Conservation (phyloP, 2,329 filamentous ascomycete genomes). For the Diaporthe sp. region DNA sequence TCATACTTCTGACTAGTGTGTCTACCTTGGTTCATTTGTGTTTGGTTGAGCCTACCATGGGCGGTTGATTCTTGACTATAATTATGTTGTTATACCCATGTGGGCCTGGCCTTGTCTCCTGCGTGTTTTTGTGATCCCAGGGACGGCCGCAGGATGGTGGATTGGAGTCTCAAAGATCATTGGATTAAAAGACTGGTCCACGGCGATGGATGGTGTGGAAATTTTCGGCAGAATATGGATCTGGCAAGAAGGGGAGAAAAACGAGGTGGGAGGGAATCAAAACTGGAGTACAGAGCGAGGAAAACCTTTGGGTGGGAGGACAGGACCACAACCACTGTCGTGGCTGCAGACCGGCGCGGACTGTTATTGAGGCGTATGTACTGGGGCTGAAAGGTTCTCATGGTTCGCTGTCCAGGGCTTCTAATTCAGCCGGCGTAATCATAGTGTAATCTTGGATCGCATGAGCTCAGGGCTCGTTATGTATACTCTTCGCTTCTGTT, state of each 20-base stretch:
- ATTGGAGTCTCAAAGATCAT: neutral
- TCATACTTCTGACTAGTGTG: neutral
- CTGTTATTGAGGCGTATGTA: neutral
- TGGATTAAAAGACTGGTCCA: no score
- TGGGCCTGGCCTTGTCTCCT: neutral
- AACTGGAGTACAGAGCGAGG: neutral
- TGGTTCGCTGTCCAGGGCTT: neutral
- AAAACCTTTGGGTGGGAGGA: neutral
- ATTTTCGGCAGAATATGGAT: neutral
- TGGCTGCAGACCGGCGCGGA: neutral
- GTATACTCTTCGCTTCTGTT: slow-evolving; percentile 1
- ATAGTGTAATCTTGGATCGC: neutral
- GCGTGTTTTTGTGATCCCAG: neutral
- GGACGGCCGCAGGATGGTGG: neutral
- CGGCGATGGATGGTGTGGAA: neutral
- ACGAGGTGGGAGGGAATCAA: neutral
- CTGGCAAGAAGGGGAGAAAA: neutral
- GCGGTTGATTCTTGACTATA: neutral
- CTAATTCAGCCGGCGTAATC: neutral
- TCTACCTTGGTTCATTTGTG: neutral
- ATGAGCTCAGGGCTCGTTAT: neutral
- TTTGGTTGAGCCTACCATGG: neutral
- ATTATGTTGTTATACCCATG: slow-evolving; percentile 4
- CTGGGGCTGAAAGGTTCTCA: neutral
- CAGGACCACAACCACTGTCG: neutral